phyloP scores from a whole-genome alignment of 768 basidiomycete species.

The Russula olivacea region DNA sequence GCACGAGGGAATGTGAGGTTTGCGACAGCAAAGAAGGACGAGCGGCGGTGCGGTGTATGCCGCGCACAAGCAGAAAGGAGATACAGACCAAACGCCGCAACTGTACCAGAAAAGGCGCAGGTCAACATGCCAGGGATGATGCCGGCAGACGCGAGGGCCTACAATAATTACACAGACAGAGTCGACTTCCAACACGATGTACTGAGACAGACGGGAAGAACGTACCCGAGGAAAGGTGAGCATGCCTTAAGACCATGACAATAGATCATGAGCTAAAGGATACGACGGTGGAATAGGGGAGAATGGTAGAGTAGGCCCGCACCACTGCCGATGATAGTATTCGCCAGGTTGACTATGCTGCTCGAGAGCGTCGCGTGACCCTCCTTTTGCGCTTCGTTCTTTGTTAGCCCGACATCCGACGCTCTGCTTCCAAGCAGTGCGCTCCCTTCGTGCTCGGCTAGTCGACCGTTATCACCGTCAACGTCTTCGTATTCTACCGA shows the following conservation, averaged over 20 bases:
- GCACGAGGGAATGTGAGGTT: slow-evolving; percentile 86
- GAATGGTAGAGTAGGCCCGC: slow-evolving; percentile 29
- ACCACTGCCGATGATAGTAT: slow-evolving; percentile 92
- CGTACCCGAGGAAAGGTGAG: slow-evolving; percentile 78
- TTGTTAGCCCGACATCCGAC: slow-evolving; percentile 27
- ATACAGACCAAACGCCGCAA: slow-evolving; percentile 83
- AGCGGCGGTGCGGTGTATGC: slow-evolving; percentile 60
- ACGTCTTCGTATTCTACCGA: slow-evolving; percentile 30
- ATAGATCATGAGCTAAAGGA: neutral
- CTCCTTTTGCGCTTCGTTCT: slow-evolving; percentile 36
- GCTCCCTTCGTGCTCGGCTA: slow-evolving; percentile 45
- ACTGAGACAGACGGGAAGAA: neutral
- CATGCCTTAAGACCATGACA: slow-evolving; percentile 54
- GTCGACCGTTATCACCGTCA: slow-evolving; percentile 30
- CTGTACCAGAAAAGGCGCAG: slow-evolving; percentile 71
- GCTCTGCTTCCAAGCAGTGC: slow-evolving; percentile 49
- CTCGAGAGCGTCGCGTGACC: slow-evolving; percentile 67
- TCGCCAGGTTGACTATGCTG: slow-evolving; percentile 73
- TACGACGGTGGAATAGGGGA: neutral
- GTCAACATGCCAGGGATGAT: slow-evolving; percentile 87
- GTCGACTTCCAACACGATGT: neutral
- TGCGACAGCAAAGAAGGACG: slow-evolving; percentile 80
- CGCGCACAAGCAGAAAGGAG: slow-evolving; percentile 81
- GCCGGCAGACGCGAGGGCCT: slow-evolving; percentile 90
- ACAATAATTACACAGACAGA: neutral